These are phyloP conservation scores for Leptodontidium sp. DNA, from an alignment of 2,329 filamentous ascomycete genomes.

Conservation along the genomic window DNA sequence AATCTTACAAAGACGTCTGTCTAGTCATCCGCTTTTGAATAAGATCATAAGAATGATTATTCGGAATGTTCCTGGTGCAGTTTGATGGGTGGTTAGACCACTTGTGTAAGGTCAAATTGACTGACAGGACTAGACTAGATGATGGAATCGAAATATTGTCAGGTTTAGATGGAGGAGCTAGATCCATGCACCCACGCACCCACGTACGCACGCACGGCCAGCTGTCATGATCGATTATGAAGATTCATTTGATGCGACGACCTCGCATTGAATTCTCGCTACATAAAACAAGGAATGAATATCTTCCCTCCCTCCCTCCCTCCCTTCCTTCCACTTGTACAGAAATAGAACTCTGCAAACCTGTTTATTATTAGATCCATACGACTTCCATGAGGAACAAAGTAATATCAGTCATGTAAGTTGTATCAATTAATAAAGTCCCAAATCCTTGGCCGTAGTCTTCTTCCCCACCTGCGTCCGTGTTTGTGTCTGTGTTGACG, in stretches of 20 bases:
- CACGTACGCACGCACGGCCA: neutral
- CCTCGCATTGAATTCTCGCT: neutral
- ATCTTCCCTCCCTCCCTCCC: neutral
- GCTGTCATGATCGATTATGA: neutral
- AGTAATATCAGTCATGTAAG: no score
- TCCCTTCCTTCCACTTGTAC: neutral
- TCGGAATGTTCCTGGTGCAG: no score
- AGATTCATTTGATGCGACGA: neutral
- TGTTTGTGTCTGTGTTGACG: neutral
- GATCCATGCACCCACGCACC: no score
- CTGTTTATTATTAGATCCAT: neutral
- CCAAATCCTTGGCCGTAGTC: conserved; percentile 9
- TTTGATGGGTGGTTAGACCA: no score
- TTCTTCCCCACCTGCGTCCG: neutral
- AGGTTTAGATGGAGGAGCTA: neutral
- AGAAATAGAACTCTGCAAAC: neutral
- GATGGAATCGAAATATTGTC: neutral
- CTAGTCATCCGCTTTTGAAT: no score
- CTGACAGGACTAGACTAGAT: no score
- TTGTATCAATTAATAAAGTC: conserved; percentile 3
- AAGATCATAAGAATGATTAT: no score
- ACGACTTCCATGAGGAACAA: neutral
- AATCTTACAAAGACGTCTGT: no score
- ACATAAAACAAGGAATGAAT: neutral
- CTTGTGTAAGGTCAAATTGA: no score